Percentiles rank a stretch among this genome's conserved stretches.
Conservation (phyloP, 1,284 basidiomycete genomes). For the Ceratobasidium papillatum region DNA sequence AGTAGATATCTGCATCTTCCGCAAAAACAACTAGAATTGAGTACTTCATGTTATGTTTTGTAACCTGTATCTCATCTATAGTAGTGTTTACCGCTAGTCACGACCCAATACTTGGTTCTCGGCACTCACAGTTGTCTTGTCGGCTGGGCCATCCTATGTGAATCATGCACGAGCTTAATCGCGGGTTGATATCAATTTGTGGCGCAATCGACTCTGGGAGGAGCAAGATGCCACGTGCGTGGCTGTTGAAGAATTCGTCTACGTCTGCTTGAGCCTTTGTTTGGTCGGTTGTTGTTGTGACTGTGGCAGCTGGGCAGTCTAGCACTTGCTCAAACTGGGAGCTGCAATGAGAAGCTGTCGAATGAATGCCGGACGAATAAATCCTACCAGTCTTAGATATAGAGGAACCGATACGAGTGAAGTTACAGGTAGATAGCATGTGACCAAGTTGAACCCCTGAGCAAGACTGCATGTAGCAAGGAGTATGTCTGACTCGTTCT, state of each 20-base stretch:
- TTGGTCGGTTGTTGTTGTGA: background rate
- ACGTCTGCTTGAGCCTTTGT: background rate
- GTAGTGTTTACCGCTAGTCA: background rate
- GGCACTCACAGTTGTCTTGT: background rate
- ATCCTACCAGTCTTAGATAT: constrained; percentile 9
- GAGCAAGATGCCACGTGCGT: background rate
- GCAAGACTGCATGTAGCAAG: background rate
- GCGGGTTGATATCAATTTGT: background rate
- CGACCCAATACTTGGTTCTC: background rate
- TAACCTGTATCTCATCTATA: background rate
- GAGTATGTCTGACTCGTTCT: constrained; percentile 1
- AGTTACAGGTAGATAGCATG: constrained; percentile 6
- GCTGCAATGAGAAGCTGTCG: background rate
- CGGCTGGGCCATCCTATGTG: constrained; percentile 18
- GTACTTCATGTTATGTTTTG: background rate
- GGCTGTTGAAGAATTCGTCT: background rate
- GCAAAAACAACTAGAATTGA: background rate
- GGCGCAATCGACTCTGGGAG: constrained; percentile 6
- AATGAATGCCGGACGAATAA: background rate
- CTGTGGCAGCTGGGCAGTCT: background rate
- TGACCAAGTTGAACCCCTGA: background rate
- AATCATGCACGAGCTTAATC: constrained; percentile 4
- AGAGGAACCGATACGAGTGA: background rate
- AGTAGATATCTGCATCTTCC: background rate
- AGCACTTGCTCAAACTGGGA: background rate